phyloP scores from a whole-genome alignment of 1,284 basidiomycete species.

The Sutorius eximius region DNA sequence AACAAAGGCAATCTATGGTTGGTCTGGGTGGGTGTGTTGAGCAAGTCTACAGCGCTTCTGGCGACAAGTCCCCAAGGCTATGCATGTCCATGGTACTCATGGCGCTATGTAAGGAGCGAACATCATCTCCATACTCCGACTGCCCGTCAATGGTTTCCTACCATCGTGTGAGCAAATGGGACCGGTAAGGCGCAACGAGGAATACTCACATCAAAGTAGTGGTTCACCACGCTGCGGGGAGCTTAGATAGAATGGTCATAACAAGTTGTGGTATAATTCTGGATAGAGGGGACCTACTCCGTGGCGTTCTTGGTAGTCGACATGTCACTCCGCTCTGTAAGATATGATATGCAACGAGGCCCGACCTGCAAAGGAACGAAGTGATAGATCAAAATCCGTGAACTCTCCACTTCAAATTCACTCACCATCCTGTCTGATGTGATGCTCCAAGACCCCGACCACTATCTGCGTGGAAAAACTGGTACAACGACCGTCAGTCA shows the following conservation, averaged over 20 bases:
- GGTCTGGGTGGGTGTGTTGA: not conserved
- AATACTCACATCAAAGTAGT: slow-evolving; percentile 86
- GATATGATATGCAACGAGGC: slow-evolving; percentile 90
- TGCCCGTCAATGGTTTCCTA: slow-evolving; percentile 72
- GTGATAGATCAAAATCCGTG: not conserved
- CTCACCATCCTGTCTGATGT: slow-evolving; percentile 95
- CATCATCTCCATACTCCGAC: slow-evolving; percentile 71
- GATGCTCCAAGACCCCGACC: slow-evolving; percentile 93
- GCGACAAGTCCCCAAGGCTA: slow-evolving; percentile 74
- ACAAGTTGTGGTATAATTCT: not conserved
- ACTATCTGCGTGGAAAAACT: slow-evolving; percentile 95
- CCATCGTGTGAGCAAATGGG: slow-evolving; percentile 12
- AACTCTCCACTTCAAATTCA: slow-evolving; percentile 10
- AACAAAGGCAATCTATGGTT: not conserved
- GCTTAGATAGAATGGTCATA: slow-evolving; percentile 47
- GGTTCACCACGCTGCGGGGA: slow-evolving; percentile 82
- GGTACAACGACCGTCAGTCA: slow-evolving; percentile 8
- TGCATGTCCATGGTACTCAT: slow-evolving; percentile 60
- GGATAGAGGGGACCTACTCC: slow-evolving; percentile 50
- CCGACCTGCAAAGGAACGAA: slow-evolving; percentile 57
- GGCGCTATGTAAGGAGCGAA: slow-evolving; percentile 59
- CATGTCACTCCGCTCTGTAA: slow-evolving; percentile 84
- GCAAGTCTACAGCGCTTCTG: slow-evolving; percentile 61
- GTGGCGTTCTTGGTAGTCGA: slow-evolving; percentile 83
- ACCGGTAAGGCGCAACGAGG: not conserved